Percentiles rank a stretch among this genome's conserved stretches.
Conservation (phyloP, 768 basidiomycete species). For the Austroboletus festivus region DNA sequence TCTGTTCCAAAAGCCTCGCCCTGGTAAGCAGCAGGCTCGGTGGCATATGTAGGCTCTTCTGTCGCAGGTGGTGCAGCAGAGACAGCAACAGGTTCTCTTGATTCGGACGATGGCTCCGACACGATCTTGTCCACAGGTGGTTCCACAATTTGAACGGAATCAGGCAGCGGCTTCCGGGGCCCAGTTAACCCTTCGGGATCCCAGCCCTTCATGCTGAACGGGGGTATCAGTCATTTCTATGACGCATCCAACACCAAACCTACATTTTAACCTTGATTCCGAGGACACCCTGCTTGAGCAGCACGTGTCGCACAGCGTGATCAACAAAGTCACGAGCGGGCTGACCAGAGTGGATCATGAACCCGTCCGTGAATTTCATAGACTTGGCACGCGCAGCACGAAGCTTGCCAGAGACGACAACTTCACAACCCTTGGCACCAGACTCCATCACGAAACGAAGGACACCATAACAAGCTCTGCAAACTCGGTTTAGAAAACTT, state of each 20-base stretch:
- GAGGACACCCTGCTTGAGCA: conserved; percentile 96
- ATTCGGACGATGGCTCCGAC: conserved; percentile 86
- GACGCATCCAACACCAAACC: conserved; percentile 20
- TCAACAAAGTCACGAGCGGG: conserved; percentile 96
- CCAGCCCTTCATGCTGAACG: conserved; percentile 86
- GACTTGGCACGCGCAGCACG: conserved; percentile 99
- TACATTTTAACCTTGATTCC: conserved; percentile 99
- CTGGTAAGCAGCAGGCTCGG: conserved; percentile 35
- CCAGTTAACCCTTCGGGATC: conserved; percentile 91
- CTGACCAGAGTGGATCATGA: conserved; percentile 99
- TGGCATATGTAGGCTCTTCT: conserved; percentile 46
- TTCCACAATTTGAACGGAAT: conserved; percentile 87
- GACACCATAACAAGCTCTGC: conserved; percentile 97
- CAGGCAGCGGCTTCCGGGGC: conserved; percentile 91
- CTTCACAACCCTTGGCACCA: conserved; percentile 98
- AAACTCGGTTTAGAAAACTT: conserved; percentile 1
- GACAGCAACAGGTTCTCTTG: conserved; percentile 62
- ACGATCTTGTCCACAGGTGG: conserved; percentile 89
- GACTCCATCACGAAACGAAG: conserved; percentile 99
- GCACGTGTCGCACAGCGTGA: conserved; percentile 95
- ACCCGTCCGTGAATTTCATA: conserved; percentile 99
- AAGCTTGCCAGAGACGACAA: conserved; percentile 98
- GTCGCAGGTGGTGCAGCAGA: conserved; percentile 47
- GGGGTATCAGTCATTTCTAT: conserved; percentile 10
- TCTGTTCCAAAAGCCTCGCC: conserved; percentile 33